Base-by-base conservation (phyloP, 2,329 filamentous ascomycete species). In the Beauveria sp. region DNA sequence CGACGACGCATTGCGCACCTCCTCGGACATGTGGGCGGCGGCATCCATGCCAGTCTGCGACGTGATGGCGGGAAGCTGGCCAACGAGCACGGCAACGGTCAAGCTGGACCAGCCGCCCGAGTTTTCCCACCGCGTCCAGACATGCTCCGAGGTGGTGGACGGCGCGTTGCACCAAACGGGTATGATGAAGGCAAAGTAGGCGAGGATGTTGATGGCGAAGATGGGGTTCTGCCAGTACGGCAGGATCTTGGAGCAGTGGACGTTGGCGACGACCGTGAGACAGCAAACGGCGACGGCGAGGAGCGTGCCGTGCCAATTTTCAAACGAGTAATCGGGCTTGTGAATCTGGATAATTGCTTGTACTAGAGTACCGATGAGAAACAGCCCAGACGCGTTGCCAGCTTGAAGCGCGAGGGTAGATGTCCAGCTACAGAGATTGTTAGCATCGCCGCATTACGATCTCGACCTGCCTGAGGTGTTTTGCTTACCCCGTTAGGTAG, bases 101-200 rank as follows among this genome's bases (percentile, higher is more conserved):
- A 63, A 38, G 28, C 61, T 62, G 20, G 62, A 34, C 64, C 64
- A 65, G 18, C 61, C 63, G 18, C 64, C 63, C 3, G 58, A 45
- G 38, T 63, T 65, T 2, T 63, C 61, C 42, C 64, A 64, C 22
- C 42, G 46, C 22, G 61, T 60, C 63, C 64, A 65, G 9, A 65
- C 64, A 34, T 58, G 38, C 20, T 38, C 57, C 10, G 64, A 65
- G 18, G 59, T 56, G 3, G 60, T 58, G 7, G 0, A 43, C 2
- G 64, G 64, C 16, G 52, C 64, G 40, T 65, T 64, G 56, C 59
- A 58, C 64, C 64, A 65, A 14, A 65, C 28, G 18, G 63, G 64
- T 28, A 64, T 47, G 28, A 64, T 16, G 34, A 64, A 54, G 14
- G 52, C 63, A 58, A 63, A 61, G 26, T 63, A 64, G 28, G 60